Evolutionary conservation across 169 alveolate genomes (phyloP).

Genomic region (Eimeria necatrix): DNA sequence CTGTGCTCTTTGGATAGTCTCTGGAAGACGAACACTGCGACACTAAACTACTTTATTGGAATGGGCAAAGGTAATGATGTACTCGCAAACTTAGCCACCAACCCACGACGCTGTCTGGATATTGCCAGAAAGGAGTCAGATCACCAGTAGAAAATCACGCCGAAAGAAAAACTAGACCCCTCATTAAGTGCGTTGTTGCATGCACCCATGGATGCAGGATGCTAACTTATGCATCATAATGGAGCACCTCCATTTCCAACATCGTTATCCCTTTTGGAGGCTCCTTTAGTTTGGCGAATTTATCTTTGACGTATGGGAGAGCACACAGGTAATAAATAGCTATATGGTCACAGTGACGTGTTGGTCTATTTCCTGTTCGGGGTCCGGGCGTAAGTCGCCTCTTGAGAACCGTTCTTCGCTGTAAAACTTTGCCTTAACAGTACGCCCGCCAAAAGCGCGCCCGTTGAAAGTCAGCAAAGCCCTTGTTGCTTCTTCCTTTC

Average conservation of each 20-base stretch:
- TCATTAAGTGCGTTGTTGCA: background rate
- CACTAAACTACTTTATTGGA: too few relatives aligned
- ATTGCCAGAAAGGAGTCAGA: too few relatives aligned
- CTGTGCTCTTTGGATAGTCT: too few relatives aligned
- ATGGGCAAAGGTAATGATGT: too few relatives aligned
- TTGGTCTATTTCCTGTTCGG: conserved; percentile 80
- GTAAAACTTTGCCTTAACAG: conserved; percentile 85
- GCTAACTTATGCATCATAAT: too few relatives aligned
- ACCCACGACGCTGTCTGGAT: too few relatives aligned
- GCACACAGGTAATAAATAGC: background rate
- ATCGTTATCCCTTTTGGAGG: background rate
- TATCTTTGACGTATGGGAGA: background rate
- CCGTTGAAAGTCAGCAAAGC: conserved; percentile 86
- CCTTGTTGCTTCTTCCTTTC: conserved; percentile 85
- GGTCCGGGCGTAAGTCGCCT: conserved; percentile 78
- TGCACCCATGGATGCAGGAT: background rate
- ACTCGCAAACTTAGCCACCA: too few relatives aligned
- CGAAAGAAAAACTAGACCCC: too few relatives aligned
- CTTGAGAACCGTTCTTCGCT: conserved; percentile 81
- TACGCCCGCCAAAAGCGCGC: conserved; percentile 88
- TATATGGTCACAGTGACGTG: conserved; percentile 70
- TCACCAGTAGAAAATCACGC: too few relatives aligned
- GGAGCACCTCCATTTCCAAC: conserved; percentile 1
- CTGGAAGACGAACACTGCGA: too few relatives aligned
- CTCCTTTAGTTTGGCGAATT: background rate